Conservation (phyloP, 1,139 yeast species). For the Geotrichum macrosporum region DNA sequence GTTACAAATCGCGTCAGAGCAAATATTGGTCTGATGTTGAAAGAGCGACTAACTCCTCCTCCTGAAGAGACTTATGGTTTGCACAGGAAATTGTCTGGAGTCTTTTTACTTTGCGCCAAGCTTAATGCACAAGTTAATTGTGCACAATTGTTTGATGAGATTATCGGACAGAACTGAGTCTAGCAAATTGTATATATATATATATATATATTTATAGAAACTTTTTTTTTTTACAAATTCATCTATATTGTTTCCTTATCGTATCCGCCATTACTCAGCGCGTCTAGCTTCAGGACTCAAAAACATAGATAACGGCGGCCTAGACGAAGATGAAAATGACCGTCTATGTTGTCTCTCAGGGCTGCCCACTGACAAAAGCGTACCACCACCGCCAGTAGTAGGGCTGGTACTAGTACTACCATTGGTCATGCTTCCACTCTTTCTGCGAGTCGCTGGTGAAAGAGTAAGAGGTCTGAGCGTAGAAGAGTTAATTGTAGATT, state of each 20-base stretch:
- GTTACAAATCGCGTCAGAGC: conserved; percentile 88
- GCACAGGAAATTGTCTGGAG: conserved; percentile 93
- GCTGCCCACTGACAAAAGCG: background rate
- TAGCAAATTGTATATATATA: background rate
- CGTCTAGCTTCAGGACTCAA: conserved; percentile 9
- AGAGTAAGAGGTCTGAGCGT: conserved; percentile 14
- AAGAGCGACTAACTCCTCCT: conserved; percentile 91
- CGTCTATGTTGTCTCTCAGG: background rate
- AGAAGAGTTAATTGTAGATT: background rate
- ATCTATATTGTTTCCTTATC: background rate
- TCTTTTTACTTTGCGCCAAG: conserved; percentile 82
- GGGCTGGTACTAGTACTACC: background rate
- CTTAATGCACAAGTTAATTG: conserved; percentile 82
- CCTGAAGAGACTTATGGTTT: conserved; percentile 97
- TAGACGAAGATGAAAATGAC: conserved; percentile 2
- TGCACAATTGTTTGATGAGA: conserved; percentile 67
- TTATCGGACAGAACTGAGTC: conserved; percentile 45
- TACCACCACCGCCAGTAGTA: background rate
- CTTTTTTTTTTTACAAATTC: background rate
- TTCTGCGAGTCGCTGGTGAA: conserved; percentile 8
- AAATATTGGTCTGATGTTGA: conserved; percentile 81
- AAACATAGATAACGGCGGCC: conserved; percentile 10
- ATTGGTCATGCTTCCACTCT: background rate
- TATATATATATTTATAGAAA: background rate
- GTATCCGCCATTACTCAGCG: background rate